Evolutionary conservation across 306 rosid genomes (phyloP).

Genomic region (Vigna hirtella): DNA sequence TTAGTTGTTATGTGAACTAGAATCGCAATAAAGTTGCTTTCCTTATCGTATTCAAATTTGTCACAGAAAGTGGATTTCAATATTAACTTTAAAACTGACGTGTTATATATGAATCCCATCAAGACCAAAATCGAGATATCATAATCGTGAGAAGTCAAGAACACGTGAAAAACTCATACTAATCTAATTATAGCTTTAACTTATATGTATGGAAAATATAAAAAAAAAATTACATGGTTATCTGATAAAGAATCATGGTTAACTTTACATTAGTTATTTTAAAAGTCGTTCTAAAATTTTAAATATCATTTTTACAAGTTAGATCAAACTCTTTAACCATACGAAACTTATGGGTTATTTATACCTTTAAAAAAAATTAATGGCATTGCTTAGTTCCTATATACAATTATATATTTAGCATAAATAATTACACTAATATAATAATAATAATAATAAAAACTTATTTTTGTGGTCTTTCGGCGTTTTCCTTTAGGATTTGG

Average conservation of each 20-base stretch:
- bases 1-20: not conserved
- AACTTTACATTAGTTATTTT: too few relatives aligned
- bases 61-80: not conserved
- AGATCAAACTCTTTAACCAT: too few relatives aligned
- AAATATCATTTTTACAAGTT: too few relatives aligned
- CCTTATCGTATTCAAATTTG: not conserved
- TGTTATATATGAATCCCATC: slow-evolving; percentile 16
- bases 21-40: slow-evolving; percentile 13
- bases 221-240: too few relatives aligned
- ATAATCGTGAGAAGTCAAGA: not conserved
- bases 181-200: not conserved
- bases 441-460: not conserved
- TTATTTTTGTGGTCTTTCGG: not conserved
- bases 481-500: not conserved
- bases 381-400: too few relatives aligned
- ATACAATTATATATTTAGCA: too few relatives aligned
- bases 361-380: too few relatives aligned
- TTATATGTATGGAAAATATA: too few relatives aligned
- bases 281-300: too few relatives aligned
- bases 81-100: not conserved
- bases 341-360: too few relatives aligned
- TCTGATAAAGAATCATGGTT: too few relatives aligned
- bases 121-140: not conserved
- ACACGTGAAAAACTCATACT: slow-evolving; percentile 5
- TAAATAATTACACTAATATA: too few relatives aligned